phyloP scores from a whole-genome alignment of 2,329 filamentous ascomycete genomes.

The Pseudogymnoascus sp. region DNA sequence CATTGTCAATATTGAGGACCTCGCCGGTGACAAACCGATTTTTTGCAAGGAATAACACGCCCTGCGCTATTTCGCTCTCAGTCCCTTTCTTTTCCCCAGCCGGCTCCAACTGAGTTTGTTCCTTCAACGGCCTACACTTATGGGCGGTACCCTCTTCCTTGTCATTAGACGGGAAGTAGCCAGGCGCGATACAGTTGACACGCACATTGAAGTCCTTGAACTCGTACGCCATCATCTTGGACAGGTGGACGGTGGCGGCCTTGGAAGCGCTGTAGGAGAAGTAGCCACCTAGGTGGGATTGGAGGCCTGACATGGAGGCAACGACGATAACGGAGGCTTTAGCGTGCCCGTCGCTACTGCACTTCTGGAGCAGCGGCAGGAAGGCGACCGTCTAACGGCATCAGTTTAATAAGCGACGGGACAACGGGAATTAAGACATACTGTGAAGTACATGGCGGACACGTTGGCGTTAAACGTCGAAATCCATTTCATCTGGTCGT shows the following conservation, averaged over 20 bases:
- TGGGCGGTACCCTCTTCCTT: slow-evolving; percentile 44
- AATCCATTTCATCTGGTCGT: slow-evolving; percentile 60
- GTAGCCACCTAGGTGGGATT: slow-evolving; percentile 23
- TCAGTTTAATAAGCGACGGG: neutral
- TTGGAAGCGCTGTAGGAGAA: slow-evolving; percentile 37
- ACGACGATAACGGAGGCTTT: slow-evolving; percentile 24
- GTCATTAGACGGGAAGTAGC: slow-evolving; percentile 45
- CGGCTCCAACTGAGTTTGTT: slow-evolving; percentile 23
- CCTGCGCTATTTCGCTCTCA: slow-evolving; percentile 51
- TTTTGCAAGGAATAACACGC: slow-evolving; percentile 44
- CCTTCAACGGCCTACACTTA: slow-evolving; percentile 30
- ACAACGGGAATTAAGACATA: neutral
- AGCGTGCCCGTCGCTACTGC: slow-evolving; percentile 34
- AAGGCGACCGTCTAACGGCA: slow-evolving; percentile 47
- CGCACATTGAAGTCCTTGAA: slow-evolving; percentile 47
- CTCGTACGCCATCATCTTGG: slow-evolving; percentile 46
- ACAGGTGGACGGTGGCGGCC: slow-evolving; percentile 45
- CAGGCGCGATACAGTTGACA: slow-evolving; percentile 49
- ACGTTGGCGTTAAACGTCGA: slow-evolving; percentile 70
- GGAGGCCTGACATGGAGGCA: slow-evolving; percentile 24
- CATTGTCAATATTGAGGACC: slow-evolving; percentile 44
- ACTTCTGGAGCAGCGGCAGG: slow-evolving; percentile 52
- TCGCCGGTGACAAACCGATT: slow-evolving; percentile 36
- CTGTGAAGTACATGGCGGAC: slow-evolving; percentile 52
- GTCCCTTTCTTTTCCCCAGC: slow-evolving; percentile 43